These are phyloP conservation scores for Pichia nakasei DNA, from an alignment of 805 yeast genomes.

Conservation along the genomic window DNA sequence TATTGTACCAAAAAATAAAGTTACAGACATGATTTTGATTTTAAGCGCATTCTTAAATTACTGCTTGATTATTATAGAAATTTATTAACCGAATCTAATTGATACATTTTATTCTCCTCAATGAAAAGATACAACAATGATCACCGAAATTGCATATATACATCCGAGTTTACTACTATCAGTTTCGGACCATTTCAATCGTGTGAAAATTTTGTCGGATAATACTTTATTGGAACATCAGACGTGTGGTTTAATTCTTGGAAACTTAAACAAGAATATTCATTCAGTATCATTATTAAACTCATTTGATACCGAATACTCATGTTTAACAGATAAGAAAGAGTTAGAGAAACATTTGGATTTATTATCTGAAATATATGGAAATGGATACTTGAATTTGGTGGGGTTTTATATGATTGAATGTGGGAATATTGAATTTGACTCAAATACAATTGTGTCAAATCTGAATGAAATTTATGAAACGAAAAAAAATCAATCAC, in stretches of 20 bases:
- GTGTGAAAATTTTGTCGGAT: background rate
- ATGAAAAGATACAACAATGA: no score
- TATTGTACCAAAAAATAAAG: no score
- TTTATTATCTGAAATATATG: slow-evolving; percentile 18
- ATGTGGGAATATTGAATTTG: background rate
- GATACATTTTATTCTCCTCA: no score
- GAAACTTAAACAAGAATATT: background rate
- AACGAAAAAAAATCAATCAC: no score
- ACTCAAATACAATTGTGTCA: background rate
- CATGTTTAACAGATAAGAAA: background rate
- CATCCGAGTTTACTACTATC: slow-evolving; percentile 6
- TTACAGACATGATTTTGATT: no score
- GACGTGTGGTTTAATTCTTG: slow-evolving; percentile 9
- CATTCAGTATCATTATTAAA: slow-evolving; percentile 4
- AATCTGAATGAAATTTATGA: background rate
- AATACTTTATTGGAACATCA: background rate
- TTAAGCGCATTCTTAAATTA: no score
- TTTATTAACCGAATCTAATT: no score
- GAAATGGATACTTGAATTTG: slow-evolving; percentile 13
- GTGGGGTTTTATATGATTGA: slow-evolving; percentile 18
- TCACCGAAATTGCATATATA: background rate
- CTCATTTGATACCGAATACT: slow-evolving; percentile 4
- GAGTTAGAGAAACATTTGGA: slow-evolving; percentile 3
- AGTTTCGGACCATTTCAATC: slow-evolving; percentile 8
- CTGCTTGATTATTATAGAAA: no score